A percentile compares a stretch with the other conserved stretches of the same genome.
phyloP scores from a whole-genome alignment of 2,329 filamentous ascomycete species.

The Fusarium palustre region DNA sequence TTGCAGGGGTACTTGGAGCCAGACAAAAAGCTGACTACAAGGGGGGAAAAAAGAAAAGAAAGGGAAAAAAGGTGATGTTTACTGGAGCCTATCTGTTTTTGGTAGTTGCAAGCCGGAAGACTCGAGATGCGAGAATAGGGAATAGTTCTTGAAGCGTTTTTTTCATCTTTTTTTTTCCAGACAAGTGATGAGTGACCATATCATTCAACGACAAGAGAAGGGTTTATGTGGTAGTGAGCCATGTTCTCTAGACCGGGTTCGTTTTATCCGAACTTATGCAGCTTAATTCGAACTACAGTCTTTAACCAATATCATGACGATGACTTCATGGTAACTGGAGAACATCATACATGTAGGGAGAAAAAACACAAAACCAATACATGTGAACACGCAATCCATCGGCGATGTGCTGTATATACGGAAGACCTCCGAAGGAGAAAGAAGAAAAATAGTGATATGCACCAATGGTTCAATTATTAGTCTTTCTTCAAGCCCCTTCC shows the following conservation, averaged over 20 bases:
- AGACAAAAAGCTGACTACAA: not conserved
- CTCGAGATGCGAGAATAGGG: not conserved
- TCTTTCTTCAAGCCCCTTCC: not conserved
- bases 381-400: not conserved
- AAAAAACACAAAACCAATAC: not conserved
- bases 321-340: not conserved
- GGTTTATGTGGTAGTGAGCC: not conserved
- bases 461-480: not conserved
- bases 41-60: not conserved
- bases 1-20: slow-evolving; percentile 18
- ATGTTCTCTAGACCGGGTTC: not conserved
- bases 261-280: not conserved
- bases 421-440: not conserved
- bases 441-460: not conserved
- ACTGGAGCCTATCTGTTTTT: slow-evolving; percentile 6
- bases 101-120: not conserved
- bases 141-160: not conserved
- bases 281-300: not conserved
- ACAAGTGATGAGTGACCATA: not conserved
- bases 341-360: not conserved
- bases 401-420: not conserved
- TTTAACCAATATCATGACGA: not conserved
- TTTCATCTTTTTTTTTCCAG: too few species aligned
- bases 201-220: too few species aligned
- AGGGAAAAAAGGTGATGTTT: not conserved